phyloP scores from a whole-genome alignment of 106 monocot species.

The Dioscorea alata region DNA sequence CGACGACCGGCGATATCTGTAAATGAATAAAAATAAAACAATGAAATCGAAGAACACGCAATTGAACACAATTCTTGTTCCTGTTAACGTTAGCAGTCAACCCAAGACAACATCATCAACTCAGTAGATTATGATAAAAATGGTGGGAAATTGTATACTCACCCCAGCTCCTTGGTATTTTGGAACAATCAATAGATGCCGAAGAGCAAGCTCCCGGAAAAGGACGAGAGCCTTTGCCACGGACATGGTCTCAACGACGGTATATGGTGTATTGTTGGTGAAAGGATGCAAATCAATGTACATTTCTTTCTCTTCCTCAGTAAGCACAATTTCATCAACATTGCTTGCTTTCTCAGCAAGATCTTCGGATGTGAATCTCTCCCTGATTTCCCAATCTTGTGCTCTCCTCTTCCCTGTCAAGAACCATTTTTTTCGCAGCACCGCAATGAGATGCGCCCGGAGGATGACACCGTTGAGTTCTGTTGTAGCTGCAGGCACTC shows the following conservation, averaged over 20 bases:
- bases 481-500: not conserved
- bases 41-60: not conserved
- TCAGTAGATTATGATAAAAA: not conserved
- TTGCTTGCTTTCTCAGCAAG: slow-evolving; percentile 31
- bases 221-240: slow-evolving; percentile 71
- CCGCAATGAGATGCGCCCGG: slow-evolving; percentile 41
- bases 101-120: not conserved
- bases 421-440: slow-evolving; percentile 62
- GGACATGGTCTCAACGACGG: slow-evolving; percentile 81
- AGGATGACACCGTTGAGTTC: slow-evolving; percentile 60
- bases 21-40: slow-evolving; percentile 1
- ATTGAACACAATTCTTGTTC: not conserved
- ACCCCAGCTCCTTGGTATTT: slow-evolving; percentile 66
- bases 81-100: not conserved
- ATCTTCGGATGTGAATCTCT: slow-evolving; percentile 44
- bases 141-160: slow-evolving; percentile 1
- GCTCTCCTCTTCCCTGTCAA: slow-evolving; percentile 36
- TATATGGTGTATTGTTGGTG: slow-evolving; percentile 72
- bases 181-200: slow-evolving; percentile 63
- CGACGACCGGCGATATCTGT: slow-evolving; percentile 53
- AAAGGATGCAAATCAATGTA: slow-evolving; percentile 64
- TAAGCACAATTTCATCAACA: slow-evolving; percentile 37
- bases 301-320: slow-evolving; percentile 55
- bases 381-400: slow-evolving; percentile 45
- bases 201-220: slow-evolving; percentile 40